Conservation (phyloP, 352 stramenopile genomes). For the Globisporangium echinulatum region DNA sequence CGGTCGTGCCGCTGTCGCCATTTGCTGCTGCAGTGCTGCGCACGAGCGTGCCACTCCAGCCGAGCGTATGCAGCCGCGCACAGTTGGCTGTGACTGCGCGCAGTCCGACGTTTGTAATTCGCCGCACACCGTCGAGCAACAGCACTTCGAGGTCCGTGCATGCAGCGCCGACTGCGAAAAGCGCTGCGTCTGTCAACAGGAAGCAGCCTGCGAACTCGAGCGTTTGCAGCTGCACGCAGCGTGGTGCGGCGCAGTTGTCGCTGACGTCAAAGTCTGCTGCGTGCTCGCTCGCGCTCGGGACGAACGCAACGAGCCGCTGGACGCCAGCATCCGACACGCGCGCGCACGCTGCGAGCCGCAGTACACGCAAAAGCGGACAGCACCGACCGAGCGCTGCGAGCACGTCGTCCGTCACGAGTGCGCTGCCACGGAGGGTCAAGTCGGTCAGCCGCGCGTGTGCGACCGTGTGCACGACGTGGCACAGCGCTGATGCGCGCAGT, state of each 20-base stretch:
- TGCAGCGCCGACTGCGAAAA: conserved; percentile 25
- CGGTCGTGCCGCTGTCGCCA: not conserved
- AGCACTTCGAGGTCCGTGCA: conserved; percentile 40
- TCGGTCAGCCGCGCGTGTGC: conserved; percentile 22
- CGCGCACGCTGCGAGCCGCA: conserved; percentile 51
- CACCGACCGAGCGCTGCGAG: conserved; percentile 37
- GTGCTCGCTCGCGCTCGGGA: conserved; percentile 16
- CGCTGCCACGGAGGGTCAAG: conserved; percentile 50
- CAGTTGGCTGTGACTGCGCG: conserved; percentile 29
- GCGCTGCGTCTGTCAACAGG: conserved; percentile 42
- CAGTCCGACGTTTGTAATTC: conserved; percentile 26
- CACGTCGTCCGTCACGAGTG: conserved; percentile 45
- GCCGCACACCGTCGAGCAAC: conserved; percentile 51
- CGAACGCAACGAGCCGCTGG: conserved; percentile 32
- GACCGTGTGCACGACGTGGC: conserved; percentile 34
- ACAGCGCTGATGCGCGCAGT: conserved; percentile 37
- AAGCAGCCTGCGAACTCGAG: conserved; percentile 69
- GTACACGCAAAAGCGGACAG: conserved; percentile 26
- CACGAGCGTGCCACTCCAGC: conserved; percentile 62
- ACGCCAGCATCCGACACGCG: conserved; percentile 49
- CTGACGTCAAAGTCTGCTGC: conserved; percentile 21
- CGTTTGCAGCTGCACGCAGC: conserved; percentile 35
- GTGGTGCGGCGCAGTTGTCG: conserved; percentile 9
- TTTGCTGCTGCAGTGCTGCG: conserved; percentile 17
- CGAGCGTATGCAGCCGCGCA: conserved; percentile 26